These are phyloP conservation scores for Fonsecaea pugnacius DNA, from an alignment of 2,329 filamentous ascomycete species.

Conservation along the genomic window DNA sequence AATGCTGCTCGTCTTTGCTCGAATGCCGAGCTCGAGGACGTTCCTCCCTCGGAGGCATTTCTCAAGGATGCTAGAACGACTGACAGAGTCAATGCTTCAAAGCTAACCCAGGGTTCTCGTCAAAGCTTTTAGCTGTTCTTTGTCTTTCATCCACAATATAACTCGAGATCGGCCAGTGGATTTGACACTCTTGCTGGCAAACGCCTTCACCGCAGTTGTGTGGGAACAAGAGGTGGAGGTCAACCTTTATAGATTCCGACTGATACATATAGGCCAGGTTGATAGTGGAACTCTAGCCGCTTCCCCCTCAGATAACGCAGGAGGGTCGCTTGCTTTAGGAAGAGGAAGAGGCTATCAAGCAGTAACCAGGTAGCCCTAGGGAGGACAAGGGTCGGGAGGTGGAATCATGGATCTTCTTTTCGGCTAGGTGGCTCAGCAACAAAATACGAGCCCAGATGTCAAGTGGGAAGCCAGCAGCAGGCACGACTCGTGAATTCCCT, in stretches of 20 bases:
- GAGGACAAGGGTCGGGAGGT: background rate
- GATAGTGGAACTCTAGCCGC: conserved; percentile 1
- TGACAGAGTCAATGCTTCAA: conserved; percentile 6
- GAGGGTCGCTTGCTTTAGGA: background rate
- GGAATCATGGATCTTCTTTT: background rate
- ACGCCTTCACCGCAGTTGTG: conserved; percentile 30
- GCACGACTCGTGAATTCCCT: background rate
- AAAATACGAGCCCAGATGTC: background rate
- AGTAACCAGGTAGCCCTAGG: conserved; percentile 2
- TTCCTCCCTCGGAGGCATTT: conserved; percentile 28
- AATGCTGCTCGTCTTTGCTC: conserved; percentile 33
- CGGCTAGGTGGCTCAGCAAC: background rate
- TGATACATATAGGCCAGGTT: conserved; percentile 28
- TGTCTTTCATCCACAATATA: conserved; percentile 21
- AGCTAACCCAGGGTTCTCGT: conserved; percentile 3
- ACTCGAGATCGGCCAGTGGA: conserved; percentile 25
- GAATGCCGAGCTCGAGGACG: conserved; percentile 22
- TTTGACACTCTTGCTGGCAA: conserved; percentile 34
- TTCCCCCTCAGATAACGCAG: background rate
- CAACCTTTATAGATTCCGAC: conserved; percentile 31
- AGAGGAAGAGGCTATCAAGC: conserved; percentile 9
- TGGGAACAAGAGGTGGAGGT: conserved; percentile 30
- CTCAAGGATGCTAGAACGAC: background rate
- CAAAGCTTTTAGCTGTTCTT: conserved; percentile 8
- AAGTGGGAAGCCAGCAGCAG: background rate